Evolutionary conservation across 2,329 filamentous ascomycete species (phyloP), one percentile per base, ranked within the genome.

Genomic region (Sporothrix curviconia): DNA sequence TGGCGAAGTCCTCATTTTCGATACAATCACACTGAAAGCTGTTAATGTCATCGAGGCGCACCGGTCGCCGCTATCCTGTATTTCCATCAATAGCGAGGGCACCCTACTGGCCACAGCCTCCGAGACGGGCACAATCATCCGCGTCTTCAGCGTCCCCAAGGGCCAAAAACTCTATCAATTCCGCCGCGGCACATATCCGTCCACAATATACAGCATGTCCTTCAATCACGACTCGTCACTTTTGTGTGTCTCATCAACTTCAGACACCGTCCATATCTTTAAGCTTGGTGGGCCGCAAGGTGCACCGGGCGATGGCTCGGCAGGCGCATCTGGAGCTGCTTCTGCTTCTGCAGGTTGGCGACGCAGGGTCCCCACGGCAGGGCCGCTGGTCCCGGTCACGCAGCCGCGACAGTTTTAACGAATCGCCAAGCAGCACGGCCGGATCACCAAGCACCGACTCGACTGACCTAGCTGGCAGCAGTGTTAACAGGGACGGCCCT

Each of bases 121-220:
- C 22, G 94, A 99, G 70, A 99, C 95, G 55, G 94, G 94, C 62
- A 99, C 94, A 0, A 95, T 99, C 60, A 95, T 99, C 62, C 86
- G 94, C 15, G 91, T 99, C 54, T 99, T 99, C 72, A 90, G 90
- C 1, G 84, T 99, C 1, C 94, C 94, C 3, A 84, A 86, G 62
- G 94, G 90, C 11, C 86, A 92, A 67, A 99, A 97, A 71, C 80
- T 99, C 17, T 97, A 92, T 71, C 92, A 99, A 69, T 99, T 99
- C 74, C 84, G 94, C 59, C 85, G 94, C 62, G 94, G 94, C 43
- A 96, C 92, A 2, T 96, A 96, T 72, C 94, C 94, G 0, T 92
- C 92, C 1, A 87, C 90, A 40, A 99, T 99, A 65, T 96, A 92
- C 74, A 95, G 91, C 81, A 96, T 99, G 91, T 95, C 92, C 1